Evolutionary conservation across 2,329 filamentous ascomycete genomes (phyloP).

Genomic region (Macrophomina phaseolina): DNA sequence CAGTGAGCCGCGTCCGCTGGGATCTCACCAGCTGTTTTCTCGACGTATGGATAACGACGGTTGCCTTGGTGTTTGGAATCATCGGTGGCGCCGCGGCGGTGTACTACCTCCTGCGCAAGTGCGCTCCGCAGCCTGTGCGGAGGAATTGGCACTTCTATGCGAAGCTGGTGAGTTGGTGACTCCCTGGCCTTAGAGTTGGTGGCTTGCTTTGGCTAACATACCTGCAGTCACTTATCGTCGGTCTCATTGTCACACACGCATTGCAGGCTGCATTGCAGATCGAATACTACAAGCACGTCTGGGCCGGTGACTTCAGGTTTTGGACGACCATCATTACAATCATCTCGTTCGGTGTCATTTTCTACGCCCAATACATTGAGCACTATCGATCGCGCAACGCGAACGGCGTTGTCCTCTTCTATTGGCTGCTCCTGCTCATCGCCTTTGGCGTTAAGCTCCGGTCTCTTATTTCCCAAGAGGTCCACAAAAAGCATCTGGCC

Average conservation of each 20-base stretch:
- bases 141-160: conserved; percentile 94
- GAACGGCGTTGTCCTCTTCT: conserved; percentile 87
- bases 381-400: conserved; percentile 82
- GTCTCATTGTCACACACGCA: conserved; percentile 70
- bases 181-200: not conserved
- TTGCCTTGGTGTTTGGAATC: conserved; percentile 76
- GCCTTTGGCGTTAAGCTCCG: conserved; percentile 82
- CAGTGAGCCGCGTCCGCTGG: conserved; percentile 82
- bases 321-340: conserved; percentile 78
- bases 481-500: conserved; percentile 68
- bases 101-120: conserved; percentile 77
- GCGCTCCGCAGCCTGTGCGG: conserved; percentile 67
- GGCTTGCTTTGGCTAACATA: not conserved
- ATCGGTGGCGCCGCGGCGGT: conserved; percentile 77
- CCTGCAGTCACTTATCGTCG: conserved; percentile 64
- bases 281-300: conserved; percentile 69
- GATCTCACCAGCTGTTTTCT: conserved; percentile 98
- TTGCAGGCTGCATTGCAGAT: conserved; percentile 80
- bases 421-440: conserved; percentile 87
- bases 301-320: conserved; percentile 83
- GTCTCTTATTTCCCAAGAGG: conserved; percentile 79
- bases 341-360: conserved; percentile 74
- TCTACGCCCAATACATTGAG: conserved; percentile 83
- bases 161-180: conserved; percentile 72
- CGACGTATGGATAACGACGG: conserved; percentile 82